Percentiles rank a stretch among this genome's conserved stretches.
phyloP scores from a whole-genome alignment of 1,284 basidiomycete species.

The Irpex sp. region DNA sequence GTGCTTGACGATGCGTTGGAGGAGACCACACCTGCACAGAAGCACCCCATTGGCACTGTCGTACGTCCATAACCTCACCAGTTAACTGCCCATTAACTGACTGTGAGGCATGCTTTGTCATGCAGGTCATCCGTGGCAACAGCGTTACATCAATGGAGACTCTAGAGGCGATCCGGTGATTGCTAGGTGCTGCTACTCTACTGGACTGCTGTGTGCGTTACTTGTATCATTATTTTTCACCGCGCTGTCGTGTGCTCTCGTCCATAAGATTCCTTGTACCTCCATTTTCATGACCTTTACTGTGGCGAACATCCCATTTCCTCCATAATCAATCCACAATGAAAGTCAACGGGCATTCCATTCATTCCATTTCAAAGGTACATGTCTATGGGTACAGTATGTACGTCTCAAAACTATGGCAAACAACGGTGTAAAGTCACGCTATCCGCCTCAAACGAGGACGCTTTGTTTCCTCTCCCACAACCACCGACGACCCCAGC shows the following conservation, averaged over 20 bases:
- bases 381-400: conserved; percentile 21
- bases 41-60: conserved; percentile 85
- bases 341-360: not conserved
- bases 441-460: conserved; percentile 74
- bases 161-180: conserved; percentile 58
- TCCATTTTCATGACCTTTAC: not conserved
- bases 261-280: not conserved
- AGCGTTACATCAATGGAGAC: conserved; percentile 92
- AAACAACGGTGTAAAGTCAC: conserved; percentile 45
- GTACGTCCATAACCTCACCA: conserved; percentile 46
- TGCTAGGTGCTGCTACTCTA: conserved; percentile 17
- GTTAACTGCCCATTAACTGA: not conserved
- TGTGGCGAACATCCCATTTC: not conserved
- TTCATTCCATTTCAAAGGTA: not conserved
- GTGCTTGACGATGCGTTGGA: conserved; percentile 96
- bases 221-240: conserved; percentile 10
- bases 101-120: conserved; percentile 6
- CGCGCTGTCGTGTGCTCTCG: not conserved
- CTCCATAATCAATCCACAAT: not conserved
- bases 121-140: conserved; percentile 90
- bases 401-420: conserved; percentile 71
- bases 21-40: conserved; percentile 87
- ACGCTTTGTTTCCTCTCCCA: conserved; percentile 38
- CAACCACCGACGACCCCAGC: conserved; percentile 24
- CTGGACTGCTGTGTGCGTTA: conserved; percentile 6